These are phyloP conservation scores for Leishmania mexicana DNA, from an alignment of 208 protist species.

Conservation along the genomic window DNA sequence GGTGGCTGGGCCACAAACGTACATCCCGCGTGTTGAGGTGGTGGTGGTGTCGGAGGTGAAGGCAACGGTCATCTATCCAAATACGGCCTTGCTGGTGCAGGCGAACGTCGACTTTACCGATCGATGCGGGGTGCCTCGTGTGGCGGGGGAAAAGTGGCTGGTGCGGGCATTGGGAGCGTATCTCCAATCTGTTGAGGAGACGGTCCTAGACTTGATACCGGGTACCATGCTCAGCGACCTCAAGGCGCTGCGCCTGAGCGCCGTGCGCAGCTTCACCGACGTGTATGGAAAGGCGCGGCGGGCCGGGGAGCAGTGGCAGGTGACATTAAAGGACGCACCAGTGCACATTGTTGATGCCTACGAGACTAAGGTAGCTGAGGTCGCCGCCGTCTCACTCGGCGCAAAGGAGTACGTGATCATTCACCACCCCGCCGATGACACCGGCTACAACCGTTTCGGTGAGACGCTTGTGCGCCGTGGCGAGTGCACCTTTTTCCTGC, in stretches of 20 bases:
- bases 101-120: constrained; percentile 83
- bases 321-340: constrained; percentile 83
- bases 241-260: constrained; percentile 83
- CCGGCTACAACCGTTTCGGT: constrained; percentile 82
- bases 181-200: constrained; percentile 87
- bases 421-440: constrained; percentile 79
- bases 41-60: constrained; percentile 69
- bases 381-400: constrained; percentile 83
- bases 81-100: constrained; percentile 86
- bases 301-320: constrained; percentile 87
- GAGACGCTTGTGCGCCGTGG: constrained; percentile 86
- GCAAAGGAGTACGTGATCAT: constrained; percentile 94
- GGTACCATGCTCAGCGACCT: constrained; percentile 81
- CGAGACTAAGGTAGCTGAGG: constrained; percentile 74
- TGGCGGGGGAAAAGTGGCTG: constrained; percentile 92
- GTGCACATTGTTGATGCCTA: constrained; percentile 88
- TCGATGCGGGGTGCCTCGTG: constrained; percentile 49
- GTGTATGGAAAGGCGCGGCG: constrained; percentile 73
- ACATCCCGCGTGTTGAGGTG: constrained; percentile 89
- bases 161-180: constrained; percentile 83
- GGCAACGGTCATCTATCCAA: constrained; percentile 77
- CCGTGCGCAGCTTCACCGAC: constrained; percentile 81
- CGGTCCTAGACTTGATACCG: constrained; percentile 67
- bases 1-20: constrained; percentile 89
- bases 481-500: constrained; percentile 94